Evolutionary conservation across 257 asterid species (phyloP), one percentile per base, ranked within the genome.

Genomic region (Nicotiana knightiana): DNA sequence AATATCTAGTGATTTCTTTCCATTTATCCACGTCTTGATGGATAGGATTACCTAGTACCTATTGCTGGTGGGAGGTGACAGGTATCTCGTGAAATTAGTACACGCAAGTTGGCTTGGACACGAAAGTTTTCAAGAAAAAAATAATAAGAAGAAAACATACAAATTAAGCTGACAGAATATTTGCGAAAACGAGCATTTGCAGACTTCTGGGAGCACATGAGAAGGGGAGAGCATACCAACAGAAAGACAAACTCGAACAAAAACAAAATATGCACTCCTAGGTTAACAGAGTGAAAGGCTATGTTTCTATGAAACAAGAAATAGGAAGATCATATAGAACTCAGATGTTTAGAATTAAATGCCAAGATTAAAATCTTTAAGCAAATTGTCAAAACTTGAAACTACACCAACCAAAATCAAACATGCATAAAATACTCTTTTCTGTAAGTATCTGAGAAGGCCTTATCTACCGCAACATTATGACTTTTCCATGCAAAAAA

Each of bases 401-500:
- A 61, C 26, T 13, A 48, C 24, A 63, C 46, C 64, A 71, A 28
- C 21, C 24, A 79, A 79, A 28, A 62, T 37, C 68, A 63, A 26
- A 39, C 66, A 79, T n/a, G 65, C 73, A 67, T 71, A 67, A 43
- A 81, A 39, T 73, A 7, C 67, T 48, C 65, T 48, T 7, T 28
- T 35, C 24, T 13, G 43, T 30, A 53, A 33, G 53, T 43, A 53
- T 21, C 62, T 28, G 67, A 62, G 43, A 51, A 43, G 10, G 51
- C 81, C 64, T 76, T 8, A 71, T 54, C 86, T 80, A 55, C 86
- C 67, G 82, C 85, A 86, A 75, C 79, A 81, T 83, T 76, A 81
- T 86, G 82, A 66, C 83, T 85, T 84, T 85, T 83, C 84, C 87
- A 85, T 54, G 85, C 28, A 58, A 43, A 76, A 26, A 70, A 78